phyloP scores from a whole-genome alignment of 2,329 filamentous ascomycete genomes.

The Sordariomycetes sp. region DNA sequence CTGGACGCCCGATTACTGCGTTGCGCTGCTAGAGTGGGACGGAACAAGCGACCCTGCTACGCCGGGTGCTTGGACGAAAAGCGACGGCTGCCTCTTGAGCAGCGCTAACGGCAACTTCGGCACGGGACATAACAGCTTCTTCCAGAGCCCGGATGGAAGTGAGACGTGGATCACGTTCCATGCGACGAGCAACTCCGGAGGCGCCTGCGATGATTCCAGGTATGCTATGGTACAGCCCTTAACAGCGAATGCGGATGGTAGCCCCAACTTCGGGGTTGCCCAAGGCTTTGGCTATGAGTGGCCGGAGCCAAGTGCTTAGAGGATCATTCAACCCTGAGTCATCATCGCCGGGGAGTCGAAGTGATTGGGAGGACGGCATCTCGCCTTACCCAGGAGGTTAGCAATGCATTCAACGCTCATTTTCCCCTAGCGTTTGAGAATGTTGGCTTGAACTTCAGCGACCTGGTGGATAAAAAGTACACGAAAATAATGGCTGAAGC shows the following conservation, averaged over 20 bases:
- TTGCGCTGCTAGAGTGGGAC: constrained; percentile 45
- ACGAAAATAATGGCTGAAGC: no score
- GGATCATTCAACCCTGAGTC: no score
- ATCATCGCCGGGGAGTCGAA: no score
- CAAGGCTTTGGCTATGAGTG: constrained; percentile 12
- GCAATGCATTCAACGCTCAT: no score
- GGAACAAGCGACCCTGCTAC: constrained; percentile 35
- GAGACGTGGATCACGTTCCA: constrained; percentile 49
- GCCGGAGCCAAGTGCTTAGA: constrained; percentile 9
- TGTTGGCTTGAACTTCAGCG: no score
- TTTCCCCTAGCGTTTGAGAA: no score
- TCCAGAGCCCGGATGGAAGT: constrained; percentile 42
- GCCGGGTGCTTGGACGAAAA: constrained; percentile 39
- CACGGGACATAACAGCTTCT: constrained; percentile 50
- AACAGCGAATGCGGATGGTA: constrained; percentile 38
- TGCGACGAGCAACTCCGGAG: constrained; percentile 36
- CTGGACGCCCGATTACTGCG: constrained; percentile 43
- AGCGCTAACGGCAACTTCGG: constrained; percentile 48
- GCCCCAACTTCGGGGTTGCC: constrained; percentile 38
- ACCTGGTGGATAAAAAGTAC: no score
- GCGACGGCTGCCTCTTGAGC: constrained; percentile 36
- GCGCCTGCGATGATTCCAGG: constrained; percentile 41
- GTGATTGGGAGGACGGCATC: no score
- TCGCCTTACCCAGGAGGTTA: no score
- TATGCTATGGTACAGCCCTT: constrained; percentile 45